Conservation (phyloP, 108 stramenopile species). For the Cyclotella sp. region DNA sequence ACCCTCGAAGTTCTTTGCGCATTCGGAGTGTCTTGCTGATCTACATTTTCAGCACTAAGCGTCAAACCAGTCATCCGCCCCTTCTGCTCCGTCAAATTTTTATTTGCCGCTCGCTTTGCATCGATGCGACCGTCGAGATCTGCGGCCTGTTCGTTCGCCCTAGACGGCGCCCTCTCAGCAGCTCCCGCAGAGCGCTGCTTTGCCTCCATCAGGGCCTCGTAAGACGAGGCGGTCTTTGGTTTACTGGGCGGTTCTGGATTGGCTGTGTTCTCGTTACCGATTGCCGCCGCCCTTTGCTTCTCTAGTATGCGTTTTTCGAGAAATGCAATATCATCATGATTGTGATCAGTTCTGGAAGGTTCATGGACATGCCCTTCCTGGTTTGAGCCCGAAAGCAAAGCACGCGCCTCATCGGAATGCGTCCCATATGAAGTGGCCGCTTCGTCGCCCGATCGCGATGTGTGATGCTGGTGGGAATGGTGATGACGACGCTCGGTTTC, state of each 20-base stretch:
- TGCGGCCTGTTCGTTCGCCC: constrained; percentile 1
- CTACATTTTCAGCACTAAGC: neutral
- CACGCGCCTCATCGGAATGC: constrained; percentile 4
- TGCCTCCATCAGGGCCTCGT: neutral
- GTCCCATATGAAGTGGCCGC: too few relatives aligned
- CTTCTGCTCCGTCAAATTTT: neutral
- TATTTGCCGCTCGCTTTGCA: constrained; percentile 12
- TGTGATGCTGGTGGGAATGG: too few relatives aligned
- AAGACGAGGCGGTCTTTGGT: neutral
- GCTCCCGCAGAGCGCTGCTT: neutral
- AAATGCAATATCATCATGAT: neutral
- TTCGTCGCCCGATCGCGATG: too few relatives aligned
- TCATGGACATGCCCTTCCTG: neutral
- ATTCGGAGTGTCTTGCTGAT: neutral
- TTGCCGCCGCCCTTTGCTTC: neutral
- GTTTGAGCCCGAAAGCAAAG: neutral
- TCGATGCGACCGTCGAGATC: constrained; percentile 1
- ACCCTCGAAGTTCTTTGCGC: too few relatives aligned
- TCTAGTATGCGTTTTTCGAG: constrained; percentile 1
- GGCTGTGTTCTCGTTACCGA: neutral
- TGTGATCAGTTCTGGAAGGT: neutral
- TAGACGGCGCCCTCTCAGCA: neutral
- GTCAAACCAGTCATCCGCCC: too few relatives aligned
- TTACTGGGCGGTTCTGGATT: neutral
- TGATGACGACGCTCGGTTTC: too few relatives aligned